Evolutionary conservation across 176 grass and related monocot genomes (phyloP).

Genomic region (Oryza glaberrima): DNA sequence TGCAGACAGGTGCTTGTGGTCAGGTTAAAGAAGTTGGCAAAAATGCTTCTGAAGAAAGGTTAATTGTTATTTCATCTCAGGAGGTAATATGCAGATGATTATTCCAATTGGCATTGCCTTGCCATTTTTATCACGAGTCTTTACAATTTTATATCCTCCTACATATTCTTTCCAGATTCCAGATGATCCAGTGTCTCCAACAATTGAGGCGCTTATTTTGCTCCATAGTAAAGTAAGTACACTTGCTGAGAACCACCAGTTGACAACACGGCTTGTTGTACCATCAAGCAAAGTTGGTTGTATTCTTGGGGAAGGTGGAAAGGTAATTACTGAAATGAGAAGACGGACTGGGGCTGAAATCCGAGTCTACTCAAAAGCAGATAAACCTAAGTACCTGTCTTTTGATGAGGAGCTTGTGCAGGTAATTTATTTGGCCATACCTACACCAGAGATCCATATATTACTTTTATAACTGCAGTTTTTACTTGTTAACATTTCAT

Average conservation of each 20-base stretch:
- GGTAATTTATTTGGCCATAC: slow-evolving; percentile 58
- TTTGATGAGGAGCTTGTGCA: slow-evolving; percentile 91
- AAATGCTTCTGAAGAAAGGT: slow-evolving; percentile 70
- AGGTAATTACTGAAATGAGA: slow-evolving; percentile 96
- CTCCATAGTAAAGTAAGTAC: slow-evolving; percentile 76
- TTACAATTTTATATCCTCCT: slow-evolving; percentile 35
- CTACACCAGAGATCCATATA: slow-evolving; percentile 26
- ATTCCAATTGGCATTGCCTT: slow-evolving; percentile 27
- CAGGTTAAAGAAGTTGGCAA: slow-evolving; percentile 75
- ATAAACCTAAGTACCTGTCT: slow-evolving; percentile 85
- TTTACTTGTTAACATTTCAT: slow-evolving; percentile 44
- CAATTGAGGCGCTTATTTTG: slow-evolving; percentile 89
- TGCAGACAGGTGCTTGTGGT: slow-evolving; percentile 80
- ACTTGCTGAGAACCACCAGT: slow-evolving; percentile 62
- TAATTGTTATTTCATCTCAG: slow-evolving; percentile 82
- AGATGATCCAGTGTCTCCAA: slow-evolving; percentile 72
- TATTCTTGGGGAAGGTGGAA: slow-evolving; percentile 90
- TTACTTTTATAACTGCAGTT: slow-evolving; percentile 34
- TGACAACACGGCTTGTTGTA: slow-evolving; percentile 85
- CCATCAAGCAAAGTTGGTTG: slow-evolving; percentile 93
- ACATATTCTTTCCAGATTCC: slow-evolving; percentile 61
- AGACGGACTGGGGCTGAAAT: slow-evolving; percentile 86
- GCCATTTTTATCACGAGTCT: not conserved
- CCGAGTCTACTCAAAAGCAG: slow-evolving; percentile 86
- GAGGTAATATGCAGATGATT: slow-evolving; percentile 67